Base-by-base conservation (phyloP, 2,329 filamentous ascomycete genomes). In the Trichoderma hamatum region DNA sequence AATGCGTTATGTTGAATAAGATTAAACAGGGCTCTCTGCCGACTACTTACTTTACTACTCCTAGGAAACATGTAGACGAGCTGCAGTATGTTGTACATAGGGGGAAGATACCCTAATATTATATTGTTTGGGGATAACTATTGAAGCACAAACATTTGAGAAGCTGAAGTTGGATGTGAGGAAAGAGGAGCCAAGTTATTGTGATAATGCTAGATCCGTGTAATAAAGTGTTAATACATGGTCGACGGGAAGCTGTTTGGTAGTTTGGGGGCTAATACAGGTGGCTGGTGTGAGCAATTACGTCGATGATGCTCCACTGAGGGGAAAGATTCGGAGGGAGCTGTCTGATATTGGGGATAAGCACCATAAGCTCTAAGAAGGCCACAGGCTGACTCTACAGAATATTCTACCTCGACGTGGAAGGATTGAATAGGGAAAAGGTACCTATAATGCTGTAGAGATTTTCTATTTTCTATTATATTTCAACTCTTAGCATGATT, bases 21-120 rank as follows among this genome's bases (percentile, higher is more conserved):
- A 69, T 72, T 49, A 62, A 71, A 68, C 24, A 67, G 49, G 72
- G 72, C 72, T 72, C 73, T 72, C 71, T 60, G 73, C 73, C 72
- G 62, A 65, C 66, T 43, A 67, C 52, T 61, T 64, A 52, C 34
- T 58, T 58, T 64, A 52, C 34, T 66, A 34, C 43, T 58, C 26
- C 64, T 60, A 70, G 71, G 69, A 56, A 49, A 32, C 63, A 69
- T 72, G 72, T 69, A 71, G 51, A 59, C 65, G 58, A 68, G 68
- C 24, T 30, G 21, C 26, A 49, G 46, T 13, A 63, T 32, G 54
- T n/a, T 26, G 34, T 64, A 72, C 62, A 73, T 71, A 72, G 59
- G 52, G 61, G 52, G 19, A 26, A 10, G 66, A 71, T 69, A 69
- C 69, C 65, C 64, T 64, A 43, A 70, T 28, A 58, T n/a, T 49